Conservation (phyloP, 75 land plant species). For the Chamaecyparis obtusa region DNA sequence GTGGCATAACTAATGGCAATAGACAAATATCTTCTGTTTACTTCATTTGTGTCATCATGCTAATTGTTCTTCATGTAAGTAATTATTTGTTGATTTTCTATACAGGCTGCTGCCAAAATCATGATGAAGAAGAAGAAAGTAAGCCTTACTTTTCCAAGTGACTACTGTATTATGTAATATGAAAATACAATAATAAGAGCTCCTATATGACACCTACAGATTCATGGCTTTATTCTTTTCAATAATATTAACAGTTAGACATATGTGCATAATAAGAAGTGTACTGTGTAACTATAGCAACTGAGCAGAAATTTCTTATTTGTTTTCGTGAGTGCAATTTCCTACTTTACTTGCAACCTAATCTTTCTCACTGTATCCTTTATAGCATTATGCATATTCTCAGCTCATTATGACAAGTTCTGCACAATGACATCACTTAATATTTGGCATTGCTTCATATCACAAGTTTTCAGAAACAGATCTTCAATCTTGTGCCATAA, state of each 20-base stretch:
- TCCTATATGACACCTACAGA: neutral
- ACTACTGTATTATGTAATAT: neutral
- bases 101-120: constrained; percentile 91
- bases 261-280: neutral
- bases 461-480: neutral
- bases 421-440: too few species aligned
- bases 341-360: neutral
- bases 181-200: neutral
- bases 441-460: neutral
- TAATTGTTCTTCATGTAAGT: neutral
- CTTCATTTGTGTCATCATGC: neutral
- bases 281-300: neutral
- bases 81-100: neutral
- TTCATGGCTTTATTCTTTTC: neutral
- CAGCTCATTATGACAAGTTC: neutral
- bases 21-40: constrained; percentile 1
- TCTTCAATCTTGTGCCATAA: neutral
- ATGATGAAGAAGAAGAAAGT: constrained; percentile 99
- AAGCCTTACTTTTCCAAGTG: neutral
- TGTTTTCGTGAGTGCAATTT: neutral
- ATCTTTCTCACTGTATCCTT: neutral
- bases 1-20: neutral
- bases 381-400: neutral
- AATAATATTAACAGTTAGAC: neutral
- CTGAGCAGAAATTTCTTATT: neutral